phyloP scores from a whole-genome alignment of 1,284 basidiomycete species.

The Ustilago hordei region DNA sequence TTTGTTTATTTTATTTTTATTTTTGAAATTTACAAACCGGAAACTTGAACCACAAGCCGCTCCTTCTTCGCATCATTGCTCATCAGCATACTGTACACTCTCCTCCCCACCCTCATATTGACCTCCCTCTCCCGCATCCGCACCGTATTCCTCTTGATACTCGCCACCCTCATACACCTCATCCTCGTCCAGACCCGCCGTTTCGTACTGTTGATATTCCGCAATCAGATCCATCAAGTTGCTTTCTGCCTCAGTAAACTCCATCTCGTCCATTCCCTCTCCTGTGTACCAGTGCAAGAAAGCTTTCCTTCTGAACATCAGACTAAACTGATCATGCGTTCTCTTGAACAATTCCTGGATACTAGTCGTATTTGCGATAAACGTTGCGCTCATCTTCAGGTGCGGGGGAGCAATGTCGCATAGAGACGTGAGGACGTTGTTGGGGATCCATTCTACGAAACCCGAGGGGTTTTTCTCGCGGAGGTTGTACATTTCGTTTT shows the following conservation, averaged over 20 bases:
- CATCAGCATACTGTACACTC: constrained; percentile 40
- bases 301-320: constrained; percentile 70
- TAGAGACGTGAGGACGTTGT: constrained; percentile 67
- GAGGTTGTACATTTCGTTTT: constrained; percentile 67
- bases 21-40: neutral
- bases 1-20: neutral
- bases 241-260: constrained; percentile 70
- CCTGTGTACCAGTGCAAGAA: constrained; percentile 70
- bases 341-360: constrained; percentile 68
- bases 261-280: constrained; percentile 71
- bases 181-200: constrained; percentile 69
- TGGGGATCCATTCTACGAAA: constrained; percentile 70
- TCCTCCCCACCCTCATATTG: constrained; percentile 14
- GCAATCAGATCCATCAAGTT: constrained; percentile 68
- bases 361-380: constrained; percentile 69
- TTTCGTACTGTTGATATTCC: constrained; percentile 71
- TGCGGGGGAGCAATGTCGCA: constrained; percentile 67
- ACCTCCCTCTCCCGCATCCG: neutral
- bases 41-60: neutral
- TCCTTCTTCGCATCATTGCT: constrained; percentile 16
- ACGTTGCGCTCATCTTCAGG: constrained; percentile 68
- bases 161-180: constrained; percentile 63
- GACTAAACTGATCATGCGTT: constrained; percentile 67
- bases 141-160: constrained; percentile 26
- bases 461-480: constrained; percentile 64